Evolutionary conservation across 805 yeast species (phyloP).

Genomic region (Metschnikowia kunwiensis): DNA sequence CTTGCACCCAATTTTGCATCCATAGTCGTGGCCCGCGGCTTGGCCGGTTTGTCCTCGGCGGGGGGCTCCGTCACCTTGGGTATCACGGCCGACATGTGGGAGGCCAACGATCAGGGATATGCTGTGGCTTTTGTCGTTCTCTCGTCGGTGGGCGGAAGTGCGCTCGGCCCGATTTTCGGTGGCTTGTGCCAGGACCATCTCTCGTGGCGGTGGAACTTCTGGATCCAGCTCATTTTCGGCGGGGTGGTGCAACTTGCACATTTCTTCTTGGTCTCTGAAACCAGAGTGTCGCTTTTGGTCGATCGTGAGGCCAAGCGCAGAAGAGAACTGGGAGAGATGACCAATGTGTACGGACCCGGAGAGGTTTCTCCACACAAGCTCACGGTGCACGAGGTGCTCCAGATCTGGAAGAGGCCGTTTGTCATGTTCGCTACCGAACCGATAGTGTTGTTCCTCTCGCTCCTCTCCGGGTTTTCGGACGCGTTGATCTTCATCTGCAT

Average conservation of each 20-base stretch:
- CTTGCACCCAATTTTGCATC: slow-evolving; percentile 30
- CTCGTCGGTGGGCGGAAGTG: slow-evolving; percentile 31
- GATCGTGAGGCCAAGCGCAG: slow-evolving; percentile 38
- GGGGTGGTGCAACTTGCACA: slow-evolving; percentile 33
- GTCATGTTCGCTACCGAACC: slow-evolving; percentile 38
- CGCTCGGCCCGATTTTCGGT: slow-evolving; percentile 31
- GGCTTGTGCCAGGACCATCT: slow-evolving; percentile 21
- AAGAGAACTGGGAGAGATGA: slow-evolving; percentile 30
- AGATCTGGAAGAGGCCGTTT: slow-evolving; percentile 39
- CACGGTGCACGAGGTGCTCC: slow-evolving; percentile 23
- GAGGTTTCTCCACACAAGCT: slow-evolving; percentile 23
- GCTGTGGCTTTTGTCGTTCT: slow-evolving; percentile 34
- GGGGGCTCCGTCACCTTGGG: slow-evolving; percentile 36
- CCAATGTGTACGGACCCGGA: slow-evolving; percentile 35
- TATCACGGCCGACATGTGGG: slow-evolving; percentile 36
- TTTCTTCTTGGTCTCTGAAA: slow-evolving; percentile 34
- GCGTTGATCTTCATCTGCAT: slow-evolving; percentile 40
- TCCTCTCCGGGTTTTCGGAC: slow-evolving; percentile 40
- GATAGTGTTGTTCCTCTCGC: slow-evolving; percentile 36
- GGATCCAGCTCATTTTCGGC: slow-evolving; percentile 37
- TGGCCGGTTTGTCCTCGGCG: slow-evolving; percentile 32
- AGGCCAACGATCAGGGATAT: slow-evolving; percentile 29
- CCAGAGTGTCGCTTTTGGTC: slow-evolving; percentile 31
- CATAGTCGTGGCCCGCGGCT: slow-evolving; percentile 24
- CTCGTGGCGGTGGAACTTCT: slow-evolving; percentile 26